Evolutionary conservation across 2,329 filamentous ascomycete species (phyloP).

Genomic region (Tolypocladium tropicale): DNA sequence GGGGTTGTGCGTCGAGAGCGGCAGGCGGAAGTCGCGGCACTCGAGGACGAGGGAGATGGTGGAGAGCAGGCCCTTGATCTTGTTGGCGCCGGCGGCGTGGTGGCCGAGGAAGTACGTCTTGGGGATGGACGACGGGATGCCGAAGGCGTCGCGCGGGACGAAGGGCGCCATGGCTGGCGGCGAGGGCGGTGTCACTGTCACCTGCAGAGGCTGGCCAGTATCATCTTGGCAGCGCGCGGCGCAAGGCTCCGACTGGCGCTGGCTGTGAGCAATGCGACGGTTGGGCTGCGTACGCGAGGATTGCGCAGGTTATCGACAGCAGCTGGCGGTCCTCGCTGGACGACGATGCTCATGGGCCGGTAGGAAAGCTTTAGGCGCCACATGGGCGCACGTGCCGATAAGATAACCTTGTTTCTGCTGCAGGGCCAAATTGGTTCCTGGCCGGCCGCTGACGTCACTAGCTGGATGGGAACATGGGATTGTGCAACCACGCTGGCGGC

Average conservation of each 20-base stretch:
- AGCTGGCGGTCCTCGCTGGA: not conserved
- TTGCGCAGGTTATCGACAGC: not conserved
- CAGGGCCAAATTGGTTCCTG: not conserved
- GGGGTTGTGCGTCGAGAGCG: constrained; percentile 81
- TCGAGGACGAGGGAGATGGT: constrained; percentile 84
- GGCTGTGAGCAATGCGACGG: not conserved
- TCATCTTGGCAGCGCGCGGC: not conserved
- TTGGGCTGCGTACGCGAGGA: not conserved
- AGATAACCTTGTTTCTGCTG: not conserved
- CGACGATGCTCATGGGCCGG: not conserved
- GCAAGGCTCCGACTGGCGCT: not conserved
- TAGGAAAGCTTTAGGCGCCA: not conserved
- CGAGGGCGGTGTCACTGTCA: not conserved
- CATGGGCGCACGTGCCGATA: constrained; percentile 1
- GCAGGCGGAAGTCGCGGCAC: constrained; percentile 87
- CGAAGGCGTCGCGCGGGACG: constrained; percentile 63
- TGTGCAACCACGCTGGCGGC: not conserved
- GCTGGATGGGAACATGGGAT: not conserved
- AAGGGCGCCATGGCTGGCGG: constrained; percentile 34
- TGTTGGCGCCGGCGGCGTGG: constrained; percentile 68
- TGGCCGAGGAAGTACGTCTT: constrained; percentile 93
- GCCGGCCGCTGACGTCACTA: not conserved
- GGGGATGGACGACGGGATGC: constrained; percentile 61
- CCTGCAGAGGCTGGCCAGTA: not conserved
- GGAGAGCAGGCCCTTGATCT: constrained; percentile 73